Percentiles rank a stretch among this genome's conserved stretches.
Conservation (phyloP, 1,284 basidiomycete genomes). For the Pyrrhoderma lamaoense region DNA sequence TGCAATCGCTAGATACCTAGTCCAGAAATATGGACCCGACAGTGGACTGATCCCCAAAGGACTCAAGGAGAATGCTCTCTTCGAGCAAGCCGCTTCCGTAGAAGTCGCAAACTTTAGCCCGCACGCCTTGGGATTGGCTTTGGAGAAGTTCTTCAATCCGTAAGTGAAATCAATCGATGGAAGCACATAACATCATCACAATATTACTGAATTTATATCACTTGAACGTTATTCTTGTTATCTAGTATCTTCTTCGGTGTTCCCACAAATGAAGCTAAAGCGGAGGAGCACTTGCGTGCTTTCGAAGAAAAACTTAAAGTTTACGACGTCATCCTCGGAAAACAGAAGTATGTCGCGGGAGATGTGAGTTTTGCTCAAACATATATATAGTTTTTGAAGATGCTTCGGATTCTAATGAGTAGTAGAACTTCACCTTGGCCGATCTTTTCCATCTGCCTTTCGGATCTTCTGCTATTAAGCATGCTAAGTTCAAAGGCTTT, state of each 20-base stretch:
- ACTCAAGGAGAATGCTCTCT: slow-evolving; percentile 25
- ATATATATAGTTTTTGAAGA: slow-evolving; percentile 26
- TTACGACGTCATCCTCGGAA: slow-evolving; percentile 40
- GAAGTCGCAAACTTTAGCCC: slow-evolving; percentile 41
- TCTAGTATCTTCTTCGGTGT: no score
- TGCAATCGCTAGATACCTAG: slow-evolving; percentile 29
- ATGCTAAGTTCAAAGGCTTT: slow-evolving; percentile 21
- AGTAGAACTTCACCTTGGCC: slow-evolving; percentile 38
- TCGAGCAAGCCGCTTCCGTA: slow-evolving; percentile 29
- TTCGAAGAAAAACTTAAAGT: slow-evolving; percentile 33
- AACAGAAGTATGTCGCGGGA: slow-evolving; percentile 41
- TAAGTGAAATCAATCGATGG: slow-evolving; percentile 33
- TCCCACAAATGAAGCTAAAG: slow-evolving; percentile 22
- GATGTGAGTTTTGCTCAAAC: slow-evolving; percentile 25
- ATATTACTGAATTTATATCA: no score
- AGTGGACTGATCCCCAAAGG: slow-evolving; percentile 17
- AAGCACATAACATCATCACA: slow-evolving; percentile 27
- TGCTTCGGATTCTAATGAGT: neutral
- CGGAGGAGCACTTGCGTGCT: slow-evolving; percentile 21
- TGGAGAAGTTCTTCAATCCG: slow-evolving; percentile 43
- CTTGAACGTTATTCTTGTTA: no score
- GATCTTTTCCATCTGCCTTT: slow-evolving; percentile 27
- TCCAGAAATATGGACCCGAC: slow-evolving; percentile 24
- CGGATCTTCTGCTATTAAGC: neutral
- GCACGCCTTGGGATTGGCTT: slow-evolving; percentile 31